phyloP scores from a whole-genome alignment of 2,329 filamentous ascomycete species.

The Cladosporium sp. region DNA sequence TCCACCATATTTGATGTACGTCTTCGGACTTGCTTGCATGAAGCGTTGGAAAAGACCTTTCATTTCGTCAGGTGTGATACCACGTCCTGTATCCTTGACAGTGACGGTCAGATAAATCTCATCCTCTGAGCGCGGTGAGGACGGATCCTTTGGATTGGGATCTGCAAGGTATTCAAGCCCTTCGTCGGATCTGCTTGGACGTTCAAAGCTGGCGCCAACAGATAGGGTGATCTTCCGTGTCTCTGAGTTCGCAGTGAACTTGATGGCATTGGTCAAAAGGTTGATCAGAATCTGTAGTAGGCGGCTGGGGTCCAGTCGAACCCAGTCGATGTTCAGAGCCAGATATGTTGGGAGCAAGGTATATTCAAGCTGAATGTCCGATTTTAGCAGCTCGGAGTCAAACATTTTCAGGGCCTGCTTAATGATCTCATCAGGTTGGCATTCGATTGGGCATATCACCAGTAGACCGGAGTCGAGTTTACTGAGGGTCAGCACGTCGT shows the following conservation, averaged over 20 bases:
- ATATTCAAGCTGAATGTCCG: conserved; percentile 30
- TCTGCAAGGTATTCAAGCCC: conserved; percentile 1
- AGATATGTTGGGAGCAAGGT: background rate
- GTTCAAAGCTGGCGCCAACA: background rate
- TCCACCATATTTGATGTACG: conserved; percentile 66
- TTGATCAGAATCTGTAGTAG: conserved; percentile 38
- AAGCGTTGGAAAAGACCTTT: conserved; percentile 62
- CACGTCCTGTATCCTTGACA: conserved; percentile 39
- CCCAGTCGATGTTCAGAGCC: conserved; percentile 18
- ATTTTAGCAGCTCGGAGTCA: conserved; percentile 30
- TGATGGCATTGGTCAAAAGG: conserved; percentile 45
- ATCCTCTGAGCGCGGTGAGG: background rate
- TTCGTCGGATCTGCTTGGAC: background rate
- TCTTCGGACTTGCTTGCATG: conserved; percentile 62
- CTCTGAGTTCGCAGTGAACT: conserved; percentile 39
- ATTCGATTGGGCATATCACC: conserved; percentile 36
- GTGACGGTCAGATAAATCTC: conserved; percentile 28
- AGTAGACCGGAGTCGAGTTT: conserved; percentile 33
- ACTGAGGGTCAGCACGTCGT: conserved; percentile 44
- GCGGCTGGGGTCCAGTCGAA: conserved; percentile 24
- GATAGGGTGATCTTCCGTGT: conserved; percentile 34
- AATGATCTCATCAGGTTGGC: conserved; percentile 31
- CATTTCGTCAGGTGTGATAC: conserved; percentile 37
- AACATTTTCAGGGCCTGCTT: conserved; percentile 36
- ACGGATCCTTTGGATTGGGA: background rate